These are phyloP conservation scores for Trichoderma sp. DNA, from an alignment of 2,329 filamentous ascomycete genomes.

Conservation along the genomic window DNA sequence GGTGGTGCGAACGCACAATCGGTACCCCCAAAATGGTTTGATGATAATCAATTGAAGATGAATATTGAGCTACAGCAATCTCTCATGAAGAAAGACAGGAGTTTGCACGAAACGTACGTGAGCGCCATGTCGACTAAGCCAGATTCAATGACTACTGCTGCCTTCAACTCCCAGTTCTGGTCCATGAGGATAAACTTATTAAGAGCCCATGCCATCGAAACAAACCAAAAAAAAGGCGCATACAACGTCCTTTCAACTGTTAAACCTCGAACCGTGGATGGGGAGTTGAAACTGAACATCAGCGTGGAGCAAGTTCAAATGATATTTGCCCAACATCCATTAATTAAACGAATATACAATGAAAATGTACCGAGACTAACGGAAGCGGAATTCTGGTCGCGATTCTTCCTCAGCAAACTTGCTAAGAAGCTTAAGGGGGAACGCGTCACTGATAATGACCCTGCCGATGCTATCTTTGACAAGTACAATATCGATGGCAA, in stretches of 20 bases:
- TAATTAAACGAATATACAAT: conserved; percentile 88
- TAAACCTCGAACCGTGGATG: conserved; percentile 58
- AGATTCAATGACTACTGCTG: conserved; percentile 72
- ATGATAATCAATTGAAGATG: conserved; percentile 72
- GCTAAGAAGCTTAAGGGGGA: conserved; percentile 92
- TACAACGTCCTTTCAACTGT: conserved; percentile 93
- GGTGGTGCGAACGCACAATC: conserved; percentile 60
- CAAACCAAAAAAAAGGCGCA: conserved; percentile 77
- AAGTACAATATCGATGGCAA: conserved; percentile 78
- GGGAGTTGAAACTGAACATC: conserved; percentile 74
- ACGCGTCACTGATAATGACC: conserved; percentile 74
- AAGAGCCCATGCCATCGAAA: conserved; percentile 86
- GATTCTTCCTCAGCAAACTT: conserved; percentile 87
- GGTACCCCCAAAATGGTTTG: conserved; percentile 65
- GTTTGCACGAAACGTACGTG: conserved; percentile 79
- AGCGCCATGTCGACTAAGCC: conserved; percentile 82
- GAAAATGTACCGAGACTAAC: conserved; percentile 82
- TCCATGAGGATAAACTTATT: conserved; percentile 81
- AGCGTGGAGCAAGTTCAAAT: conserved; percentile 89
- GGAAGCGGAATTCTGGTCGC: conserved; percentile 84
- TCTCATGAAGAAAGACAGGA: conserved; percentile 75
- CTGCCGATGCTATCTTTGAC: conserved; percentile 77
- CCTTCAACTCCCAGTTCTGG: conserved; percentile 95
- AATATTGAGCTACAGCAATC: conserved; percentile 86
- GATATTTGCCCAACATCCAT: conserved; percentile 88